phyloP scores from a whole-genome alignment of 345 rosid genomes.

The Eucalyptus tenuipes region DNA sequence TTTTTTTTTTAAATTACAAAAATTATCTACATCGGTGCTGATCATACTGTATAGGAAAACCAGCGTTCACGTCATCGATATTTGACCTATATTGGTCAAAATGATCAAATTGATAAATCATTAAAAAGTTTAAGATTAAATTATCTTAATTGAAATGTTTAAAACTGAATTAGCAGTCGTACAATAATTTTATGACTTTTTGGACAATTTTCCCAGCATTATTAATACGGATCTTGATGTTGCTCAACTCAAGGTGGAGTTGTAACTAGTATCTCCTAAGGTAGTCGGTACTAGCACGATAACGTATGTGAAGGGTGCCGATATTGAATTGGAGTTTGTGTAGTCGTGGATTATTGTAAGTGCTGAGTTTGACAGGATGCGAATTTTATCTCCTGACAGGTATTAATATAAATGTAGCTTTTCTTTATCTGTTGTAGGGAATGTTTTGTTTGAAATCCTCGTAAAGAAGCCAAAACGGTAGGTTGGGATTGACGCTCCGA shows the following conservation, averaged over 20 bases:
- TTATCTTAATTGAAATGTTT: no score
- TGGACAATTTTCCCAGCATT: no score
- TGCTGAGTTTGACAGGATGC: not conserved
- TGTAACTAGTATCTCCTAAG: not conserved
- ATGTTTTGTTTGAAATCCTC: not conserved
- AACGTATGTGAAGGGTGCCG: not conserved
- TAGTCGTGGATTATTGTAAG: not conserved
- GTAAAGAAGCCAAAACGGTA: not conserved
- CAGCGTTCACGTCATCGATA: no score
- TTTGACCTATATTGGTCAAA: not conserved
- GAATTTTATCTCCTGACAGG: not conserved
- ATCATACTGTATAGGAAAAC: rapidly evolving
- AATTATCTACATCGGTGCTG: no score
- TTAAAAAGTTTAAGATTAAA: no score
- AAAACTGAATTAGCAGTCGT: no score
- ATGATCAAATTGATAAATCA: no score
- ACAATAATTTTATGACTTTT: no score
- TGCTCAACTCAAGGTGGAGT: not conserved
- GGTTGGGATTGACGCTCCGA: not conserved
- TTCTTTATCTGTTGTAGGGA: not conserved
- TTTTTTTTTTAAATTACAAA: no score
- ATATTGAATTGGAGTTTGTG: not conserved
- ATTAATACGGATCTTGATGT: not conserved
- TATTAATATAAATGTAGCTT: no score
- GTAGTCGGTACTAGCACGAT: not conserved